Evolutionary conservation across 148 eudicot species (phyloP).

Genomic region (Rhododendron molle): DNA sequence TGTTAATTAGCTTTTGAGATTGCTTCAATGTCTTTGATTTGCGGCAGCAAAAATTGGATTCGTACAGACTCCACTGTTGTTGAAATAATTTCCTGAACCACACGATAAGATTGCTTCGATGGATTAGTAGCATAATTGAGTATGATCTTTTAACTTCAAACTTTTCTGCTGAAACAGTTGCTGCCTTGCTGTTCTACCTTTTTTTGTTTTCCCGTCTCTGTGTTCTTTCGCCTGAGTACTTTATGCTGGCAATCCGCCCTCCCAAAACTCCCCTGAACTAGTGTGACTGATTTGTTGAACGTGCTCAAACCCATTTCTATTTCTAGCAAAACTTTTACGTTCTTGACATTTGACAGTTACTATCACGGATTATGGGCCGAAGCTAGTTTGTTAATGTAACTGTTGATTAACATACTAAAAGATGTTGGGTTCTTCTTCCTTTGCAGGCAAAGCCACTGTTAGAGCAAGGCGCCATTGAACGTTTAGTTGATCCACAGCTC

Average conservation of each 20-base stretch:
- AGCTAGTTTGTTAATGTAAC: neutral
- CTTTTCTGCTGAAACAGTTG: neutral
- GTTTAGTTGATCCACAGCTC: constrained; percentile 60
- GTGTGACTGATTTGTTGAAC: neutral
- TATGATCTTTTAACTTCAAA: neutral
- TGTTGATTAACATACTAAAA: neutral
- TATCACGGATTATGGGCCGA: neutral
- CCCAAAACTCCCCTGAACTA: neutral
- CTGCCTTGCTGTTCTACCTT: neutral
- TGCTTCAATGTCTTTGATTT: neutral
- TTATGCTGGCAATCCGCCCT: neutral
- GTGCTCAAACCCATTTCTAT: neutral
- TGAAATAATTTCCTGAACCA: neutral
- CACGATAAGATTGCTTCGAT: too few species aligned
- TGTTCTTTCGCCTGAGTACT: neutral
- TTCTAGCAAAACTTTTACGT: neutral
- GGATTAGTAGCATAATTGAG: neutral
- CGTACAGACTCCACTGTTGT: neutral
- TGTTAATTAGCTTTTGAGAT: neutral
- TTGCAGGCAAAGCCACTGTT: constrained; percentile 85
- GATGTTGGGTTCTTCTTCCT: neutral
- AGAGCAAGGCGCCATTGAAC: constrained; percentile 55
- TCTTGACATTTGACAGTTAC: neutral
- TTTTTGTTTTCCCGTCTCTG: neutral
- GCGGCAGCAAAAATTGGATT: too few species aligned